Percentiles rank a stretch among this genome's conserved stretches.
Conservation (phyloP, 2,329 filamentous ascomycete species). For the Cytospora chrysosperma region DNA sequence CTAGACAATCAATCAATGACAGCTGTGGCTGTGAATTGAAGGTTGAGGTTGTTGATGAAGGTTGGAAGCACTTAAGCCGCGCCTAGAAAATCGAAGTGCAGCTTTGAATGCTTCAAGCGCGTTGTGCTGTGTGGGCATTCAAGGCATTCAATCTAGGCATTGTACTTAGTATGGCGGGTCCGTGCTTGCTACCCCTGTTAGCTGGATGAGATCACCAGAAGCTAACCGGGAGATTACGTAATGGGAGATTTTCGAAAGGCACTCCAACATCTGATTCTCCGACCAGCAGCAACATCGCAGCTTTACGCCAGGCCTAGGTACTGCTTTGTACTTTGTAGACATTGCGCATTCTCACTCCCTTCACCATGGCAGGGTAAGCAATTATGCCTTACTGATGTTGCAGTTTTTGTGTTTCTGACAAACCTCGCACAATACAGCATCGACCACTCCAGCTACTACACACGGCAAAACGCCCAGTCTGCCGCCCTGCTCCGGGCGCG, state of each 20-base stretch:
- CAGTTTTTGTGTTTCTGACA: too few relatives aligned
- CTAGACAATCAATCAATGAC: not conserved
- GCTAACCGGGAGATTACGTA: slow-evolving; percentile 16
- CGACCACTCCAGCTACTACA: slow-evolving; percentile 77
- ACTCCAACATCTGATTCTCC: slow-evolving; percentile 21
- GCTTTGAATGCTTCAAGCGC: slow-evolving; percentile 1
- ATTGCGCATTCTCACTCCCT: not conserved
- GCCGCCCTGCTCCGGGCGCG: slow-evolving; percentile 88
- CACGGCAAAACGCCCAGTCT: slow-evolving; percentile 79
- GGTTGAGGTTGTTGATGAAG: not conserved
- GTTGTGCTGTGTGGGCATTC: not conserved
- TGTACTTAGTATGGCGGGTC: not conserved
- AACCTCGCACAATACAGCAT: slow-evolving; percentile 34
- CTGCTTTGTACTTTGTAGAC: not conserved
- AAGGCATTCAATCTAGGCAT: not conserved
- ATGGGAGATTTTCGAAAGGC: slow-evolving; percentile 3
- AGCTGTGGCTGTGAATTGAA: not conserved
- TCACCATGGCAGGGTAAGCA: slow-evolving; percentile 24
- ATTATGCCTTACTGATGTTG: not conserved
- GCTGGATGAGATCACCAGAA: slow-evolving; percentile 19
- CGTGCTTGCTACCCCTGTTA: not conserved
- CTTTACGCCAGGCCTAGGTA: not conserved
- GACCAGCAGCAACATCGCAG: not conserved
- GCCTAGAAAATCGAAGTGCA: not conserved
- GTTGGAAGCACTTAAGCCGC: not conserved